phyloP scores from a whole-genome alignment of 2,329 filamentous ascomycete species.

The Calonectria pteridis region DNA sequence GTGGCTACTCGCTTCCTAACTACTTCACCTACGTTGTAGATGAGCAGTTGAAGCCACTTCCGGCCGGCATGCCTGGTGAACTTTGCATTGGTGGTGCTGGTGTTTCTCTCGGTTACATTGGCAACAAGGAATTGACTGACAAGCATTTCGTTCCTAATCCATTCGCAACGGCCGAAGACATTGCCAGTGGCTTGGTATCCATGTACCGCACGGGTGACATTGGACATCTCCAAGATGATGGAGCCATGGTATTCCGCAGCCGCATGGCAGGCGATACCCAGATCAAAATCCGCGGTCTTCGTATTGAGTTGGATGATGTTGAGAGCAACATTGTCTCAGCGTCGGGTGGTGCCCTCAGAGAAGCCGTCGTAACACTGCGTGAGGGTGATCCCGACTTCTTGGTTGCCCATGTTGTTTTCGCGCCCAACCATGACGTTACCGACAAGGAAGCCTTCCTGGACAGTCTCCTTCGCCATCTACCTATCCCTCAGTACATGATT shows the following conservation, averaged over 20 bases:
- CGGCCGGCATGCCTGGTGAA: slow-evolving; percentile 19
- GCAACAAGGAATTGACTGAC: slow-evolving; percentile 29
- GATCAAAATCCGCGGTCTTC: slow-evolving; percentile 57
- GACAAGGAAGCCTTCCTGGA: neutral
- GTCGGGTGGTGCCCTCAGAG: neutral
- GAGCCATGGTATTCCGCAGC: slow-evolving; percentile 48
- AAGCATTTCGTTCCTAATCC: slow-evolving; percentile 32
- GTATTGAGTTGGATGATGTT: slow-evolving; percentile 59
- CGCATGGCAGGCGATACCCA: slow-evolving; percentile 55
- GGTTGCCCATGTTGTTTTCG: neutral
- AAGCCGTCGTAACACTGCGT: slow-evolving; percentile 18
- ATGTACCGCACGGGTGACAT: slow-evolving; percentile 58
- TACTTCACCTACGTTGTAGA: slow-evolving; percentile 23
- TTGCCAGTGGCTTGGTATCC: slow-evolving; percentile 32
- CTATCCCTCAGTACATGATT: neutral
- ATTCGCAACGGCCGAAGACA: slow-evolving; percentile 22
- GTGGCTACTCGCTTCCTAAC: slow-evolving; percentile 14
- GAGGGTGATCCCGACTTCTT: neutral
- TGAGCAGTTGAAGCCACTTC: slow-evolving; percentile 3
- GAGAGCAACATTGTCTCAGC: slow-evolving; percentile 34
- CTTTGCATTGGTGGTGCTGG: slow-evolving; percentile 49
- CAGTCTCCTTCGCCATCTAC: neutral
- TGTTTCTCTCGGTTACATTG: slow-evolving; percentile 54
- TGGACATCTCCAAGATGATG: slow-evolving; percentile 46
- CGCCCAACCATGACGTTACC: neutral